Base-by-base conservation (phyloP, 208 protist species). In the Acanthamoeba polyphaga region DNA sequence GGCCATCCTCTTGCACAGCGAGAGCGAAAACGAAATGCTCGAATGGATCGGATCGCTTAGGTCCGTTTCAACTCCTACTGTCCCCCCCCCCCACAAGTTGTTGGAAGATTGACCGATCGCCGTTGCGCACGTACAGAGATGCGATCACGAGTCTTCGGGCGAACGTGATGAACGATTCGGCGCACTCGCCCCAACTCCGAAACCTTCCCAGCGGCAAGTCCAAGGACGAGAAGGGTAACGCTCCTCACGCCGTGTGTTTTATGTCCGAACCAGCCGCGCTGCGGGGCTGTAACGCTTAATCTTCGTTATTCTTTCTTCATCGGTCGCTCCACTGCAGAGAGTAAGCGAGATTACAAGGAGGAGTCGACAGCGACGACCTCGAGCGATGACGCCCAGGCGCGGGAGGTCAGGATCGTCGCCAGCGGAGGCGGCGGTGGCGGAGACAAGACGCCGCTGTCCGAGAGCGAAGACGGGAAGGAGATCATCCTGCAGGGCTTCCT, bases 11-110 rank as follows among this genome's bases (percentile, higher is more conserved):
- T 43, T 89, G 29, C 55, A 58, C 82, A 43, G 19, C 51, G 82
- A 89, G 53, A 89, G 53, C 49, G 82, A 89, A n/a, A 89, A n/a
- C 38, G 82, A 89, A 7, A 89, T 89, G 82, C 38, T 58, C 32
- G 82, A 89, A 29, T 89, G 82, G 82, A 66, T 89, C 82, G 82
- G 82, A 17, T 89, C 82, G 29, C 55, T 89, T 38, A 27, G 72
- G 82, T 89, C 7, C 34, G 74, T 58, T 9, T 12, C 12, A 15
- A 9, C 72, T 34, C 22, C 17, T n/a, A n/a, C n/a, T n/a, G n/a
- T n/a, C n/a, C n/a, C n/a, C n/a, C n/a, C n/a, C n/a, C n/a, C n/a
- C n/a, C n/a, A n/a, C n/a, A n/a, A n/a, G n/a, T 55, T 55, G 51
- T 55, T 60, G 24, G n/a, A 38, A 53, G 12, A 10, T 60, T 60